Evolutionary conservation across 1,284 basidiomycete genomes (phyloP).

Genomic region (Fomitopsis pinicola): DNA sequence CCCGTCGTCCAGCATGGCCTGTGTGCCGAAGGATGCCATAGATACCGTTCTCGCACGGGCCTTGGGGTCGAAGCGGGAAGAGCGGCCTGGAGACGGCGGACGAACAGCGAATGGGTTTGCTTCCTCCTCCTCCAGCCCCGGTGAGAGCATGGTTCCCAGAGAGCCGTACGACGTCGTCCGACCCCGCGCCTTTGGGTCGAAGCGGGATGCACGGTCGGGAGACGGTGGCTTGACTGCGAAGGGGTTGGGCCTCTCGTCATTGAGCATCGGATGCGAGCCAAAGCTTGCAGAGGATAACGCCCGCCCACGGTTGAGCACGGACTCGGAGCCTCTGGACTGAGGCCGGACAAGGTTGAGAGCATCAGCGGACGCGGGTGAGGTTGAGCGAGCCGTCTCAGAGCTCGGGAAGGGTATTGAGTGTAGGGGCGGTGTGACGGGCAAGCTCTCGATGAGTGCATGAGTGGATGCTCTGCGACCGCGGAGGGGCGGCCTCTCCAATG

Average conservation of each 20-base stretch:
- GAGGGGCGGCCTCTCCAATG: slow-evolving; percentile 27
- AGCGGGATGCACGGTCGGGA: slow-evolving; percentile 56
- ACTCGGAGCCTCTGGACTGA: slow-evolving; percentile 25
- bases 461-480: slow-evolving; percentile 42
- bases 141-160: slow-evolving; percentile 51
- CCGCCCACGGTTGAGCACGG: slow-evolving; percentile 29
- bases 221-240: slow-evolving; percentile 60
- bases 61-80: slow-evolving; percentile 73
- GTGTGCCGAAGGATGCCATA: slow-evolving; percentile 61
- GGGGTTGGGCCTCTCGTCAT: slow-evolving; percentile 39
- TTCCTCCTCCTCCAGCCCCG: slow-evolving; percentile 31
- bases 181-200: slow-evolving; percentile 66
- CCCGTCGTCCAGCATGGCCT: slow-evolving; percentile 54
- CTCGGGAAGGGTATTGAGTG: slow-evolving; percentile 62
- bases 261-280: slow-evolving; percentile 39
- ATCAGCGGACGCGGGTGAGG: slow-evolving; percentile 41
- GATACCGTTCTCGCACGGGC: slow-evolving; percentile 60
- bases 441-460: slow-evolving; percentile 44
- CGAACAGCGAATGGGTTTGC: slow-evolving; percentile 58
- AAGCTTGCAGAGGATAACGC: slow-evolving; percentile 46
- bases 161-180: slow-evolving; percentile 64
- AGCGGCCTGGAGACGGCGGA: slow-evolving; percentile 52
- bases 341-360: slow-evolving; percentile 16
- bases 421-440: slow-evolving; percentile 37
- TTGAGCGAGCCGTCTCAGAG: slow-evolving; percentile 46